Evolutionary conservation across 805 yeast genomes (phyloP).

Genomic region (Starmerella geochares): DNA sequence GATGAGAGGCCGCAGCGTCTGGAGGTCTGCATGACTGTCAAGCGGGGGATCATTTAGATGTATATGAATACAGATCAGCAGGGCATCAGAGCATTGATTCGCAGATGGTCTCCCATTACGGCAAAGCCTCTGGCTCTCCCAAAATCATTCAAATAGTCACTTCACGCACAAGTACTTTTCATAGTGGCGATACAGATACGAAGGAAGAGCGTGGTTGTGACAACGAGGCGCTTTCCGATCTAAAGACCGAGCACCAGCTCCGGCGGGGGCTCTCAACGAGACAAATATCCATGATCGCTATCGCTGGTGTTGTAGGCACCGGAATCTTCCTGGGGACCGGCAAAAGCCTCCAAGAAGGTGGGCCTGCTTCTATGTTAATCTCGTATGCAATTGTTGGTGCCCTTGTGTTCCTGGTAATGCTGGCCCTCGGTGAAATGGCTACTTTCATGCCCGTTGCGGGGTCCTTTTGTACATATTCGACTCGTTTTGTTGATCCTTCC

Average conservation of each 20-base stretch:
- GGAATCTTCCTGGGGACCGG: slow-evolving; percentile 46
- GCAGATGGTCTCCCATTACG: no score
- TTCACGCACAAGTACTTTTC: background rate
- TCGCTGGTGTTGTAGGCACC: slow-evolving; percentile 73
- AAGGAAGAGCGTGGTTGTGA: no score
- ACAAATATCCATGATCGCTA: slow-evolving; percentile 61
- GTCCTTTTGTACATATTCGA: slow-evolving; percentile 42
- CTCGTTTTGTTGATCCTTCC: slow-evolving; percentile 41
- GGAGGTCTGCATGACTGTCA: no score
- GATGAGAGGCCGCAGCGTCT: no score
- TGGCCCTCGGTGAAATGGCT: slow-evolving; percentile 48
- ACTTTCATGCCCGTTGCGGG: slow-evolving; percentile 46
- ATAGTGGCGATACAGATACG: background rate
- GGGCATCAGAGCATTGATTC: no score
- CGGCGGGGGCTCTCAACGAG: slow-evolving; percentile 28
- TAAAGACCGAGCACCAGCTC: slow-evolving; percentile 19
- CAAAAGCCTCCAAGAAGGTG: slow-evolving; percentile 40
- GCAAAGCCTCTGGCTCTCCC: no score
- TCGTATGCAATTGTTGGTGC: slow-evolving; percentile 41
- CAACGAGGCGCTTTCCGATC: background rate
- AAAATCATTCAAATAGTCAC: background rate
- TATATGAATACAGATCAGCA: no score
- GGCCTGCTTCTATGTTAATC: slow-evolving; percentile 45
- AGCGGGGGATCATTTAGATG: no score
- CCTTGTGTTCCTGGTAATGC: slow-evolving; percentile 29